Percentiles rank a stretch among this genome's conserved stretches.
Conservation (phyloP, 345 rosid species). For the Eucalyptus curtisii region DNA sequence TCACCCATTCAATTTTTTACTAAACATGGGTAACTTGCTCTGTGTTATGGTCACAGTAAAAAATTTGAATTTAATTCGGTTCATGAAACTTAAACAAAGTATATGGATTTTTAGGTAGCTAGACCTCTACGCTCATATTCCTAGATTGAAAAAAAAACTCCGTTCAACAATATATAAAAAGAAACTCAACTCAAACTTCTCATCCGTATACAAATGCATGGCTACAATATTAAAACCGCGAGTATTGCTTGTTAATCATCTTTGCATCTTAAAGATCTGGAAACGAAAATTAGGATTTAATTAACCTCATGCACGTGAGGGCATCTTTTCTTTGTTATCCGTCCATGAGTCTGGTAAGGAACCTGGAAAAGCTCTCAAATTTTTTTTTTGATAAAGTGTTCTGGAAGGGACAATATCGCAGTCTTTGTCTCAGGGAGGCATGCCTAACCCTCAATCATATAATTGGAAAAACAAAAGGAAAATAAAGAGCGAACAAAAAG, state of each 20-base stretch:
- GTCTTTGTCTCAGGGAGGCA: background rate
- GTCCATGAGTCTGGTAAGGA: background rate
- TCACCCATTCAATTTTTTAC: background rate
- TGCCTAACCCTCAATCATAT: background rate
- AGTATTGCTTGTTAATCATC: background rate
- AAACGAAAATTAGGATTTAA: background rate
- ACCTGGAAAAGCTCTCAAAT: background rate
- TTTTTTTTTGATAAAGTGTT: background rate
- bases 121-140: background rate
- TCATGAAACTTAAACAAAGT: background rate
- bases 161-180: background rate
- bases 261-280: background rate
- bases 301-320: background rate
- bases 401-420: background rate
- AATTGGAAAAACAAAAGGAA: background rate
- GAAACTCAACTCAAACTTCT: background rate
- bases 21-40: background rate
- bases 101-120: background rate
- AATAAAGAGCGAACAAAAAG: background rate
- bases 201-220: background rate
- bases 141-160: background rate
- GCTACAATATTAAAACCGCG: background rate
- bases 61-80: fast-evolving
- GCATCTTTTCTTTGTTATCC: background rate
- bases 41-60: background rate